Base-by-base conservation (phyloP, 495 filamentous ascomycete species). In the Symbiotaphrina buchneri region DNA sequence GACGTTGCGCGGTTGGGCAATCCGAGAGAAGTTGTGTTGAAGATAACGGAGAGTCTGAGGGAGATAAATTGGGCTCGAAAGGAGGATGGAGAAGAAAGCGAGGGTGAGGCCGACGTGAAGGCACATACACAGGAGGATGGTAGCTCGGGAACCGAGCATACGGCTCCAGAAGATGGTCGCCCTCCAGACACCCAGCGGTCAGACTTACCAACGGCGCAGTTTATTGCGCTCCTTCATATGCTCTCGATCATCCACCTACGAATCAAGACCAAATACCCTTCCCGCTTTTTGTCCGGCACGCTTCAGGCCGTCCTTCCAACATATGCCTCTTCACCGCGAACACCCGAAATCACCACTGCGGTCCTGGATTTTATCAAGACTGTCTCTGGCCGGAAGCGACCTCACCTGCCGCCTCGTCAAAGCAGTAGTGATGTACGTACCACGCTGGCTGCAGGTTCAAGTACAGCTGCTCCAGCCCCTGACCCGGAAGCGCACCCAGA, bases 11-110 rank as follows among this genome's bases (percentile, higher is more conserved):
- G 72, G 6, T 53, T 84, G 30, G 87, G 87, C 15, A 97, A 95
- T 41, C 90, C 87, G 0, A 59, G 87, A 32, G 87, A 97, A 45
- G 87, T 94, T 22, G 76, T 93, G 24, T 56, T 97, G 36, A 87
- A 90, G 35, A 69, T 84, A 5, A 74, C 79, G 20, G 80, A 91
- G 42, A 63, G 65, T 5, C 52, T 87, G 34, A 55, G 72, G 40
- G 41, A 57, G 21, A 51, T 78, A 30, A 56, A 73, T 17, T 49
- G 65, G 1, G 56, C 65, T 7, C 56, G 59, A 2, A 58, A 65
- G 1, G 53, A 56, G 0, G 47, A 54, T 2, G 55, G 54, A 2
- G 50, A 53, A 3, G 39, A 43, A 13, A 42, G 40, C 5, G 30
- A 41, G 6, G 43, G 45, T 6, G 42, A 34, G 16, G 28, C 21